Conservation (phyloP, 305 asterid species). For the Petunia hybrid region DNA sequence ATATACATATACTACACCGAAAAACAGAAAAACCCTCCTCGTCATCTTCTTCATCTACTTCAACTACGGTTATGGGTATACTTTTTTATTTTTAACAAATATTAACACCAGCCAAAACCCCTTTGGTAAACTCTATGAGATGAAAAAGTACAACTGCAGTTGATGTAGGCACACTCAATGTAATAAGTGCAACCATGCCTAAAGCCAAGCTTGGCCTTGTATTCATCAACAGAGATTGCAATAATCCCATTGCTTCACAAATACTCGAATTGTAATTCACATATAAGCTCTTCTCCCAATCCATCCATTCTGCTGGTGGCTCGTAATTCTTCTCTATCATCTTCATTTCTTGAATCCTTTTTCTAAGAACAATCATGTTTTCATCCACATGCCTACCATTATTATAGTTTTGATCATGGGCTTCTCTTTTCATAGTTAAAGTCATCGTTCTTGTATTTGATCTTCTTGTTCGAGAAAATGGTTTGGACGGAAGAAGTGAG, state of each 20-base stretch:
- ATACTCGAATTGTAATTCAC: slow-evolving; percentile 34
- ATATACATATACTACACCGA: not conserved
- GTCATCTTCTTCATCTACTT: not conserved
- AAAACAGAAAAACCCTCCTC: not conserved
- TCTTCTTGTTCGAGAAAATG: not conserved
- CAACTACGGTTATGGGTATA: not conserved
- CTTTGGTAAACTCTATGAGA: not conserved
- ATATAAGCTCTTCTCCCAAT: slow-evolving; percentile 39
- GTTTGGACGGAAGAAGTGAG: slow-evolving; percentile 5
- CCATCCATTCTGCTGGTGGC: slow-evolving; percentile 33
- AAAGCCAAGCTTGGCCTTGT: slow-evolving; percentile 48
- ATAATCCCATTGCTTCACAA: slow-evolving; percentile 46
- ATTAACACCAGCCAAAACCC: not conserved
- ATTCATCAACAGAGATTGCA: slow-evolving; percentile 49
- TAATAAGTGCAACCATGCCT: slow-evolving; percentile 43
- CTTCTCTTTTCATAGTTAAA: slow-evolving; percentile 39
- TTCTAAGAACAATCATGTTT: slow-evolving; percentile 49
- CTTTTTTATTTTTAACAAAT: not conserved
- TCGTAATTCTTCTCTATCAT: slow-evolving; percentile 35
- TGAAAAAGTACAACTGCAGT: not conserved
- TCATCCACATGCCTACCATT: slow-evolving; percentile 44
- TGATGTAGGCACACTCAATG: slow-evolving; percentile 34
- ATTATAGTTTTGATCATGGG: slow-evolving; percentile 28
- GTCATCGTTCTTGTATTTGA: not conserved
- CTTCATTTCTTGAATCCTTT: slow-evolving; percentile 48